These are phyloP conservation scores for Morella rubra DNA, from an alignment of 306 rosid species.

Conservation along the genomic window DNA sequence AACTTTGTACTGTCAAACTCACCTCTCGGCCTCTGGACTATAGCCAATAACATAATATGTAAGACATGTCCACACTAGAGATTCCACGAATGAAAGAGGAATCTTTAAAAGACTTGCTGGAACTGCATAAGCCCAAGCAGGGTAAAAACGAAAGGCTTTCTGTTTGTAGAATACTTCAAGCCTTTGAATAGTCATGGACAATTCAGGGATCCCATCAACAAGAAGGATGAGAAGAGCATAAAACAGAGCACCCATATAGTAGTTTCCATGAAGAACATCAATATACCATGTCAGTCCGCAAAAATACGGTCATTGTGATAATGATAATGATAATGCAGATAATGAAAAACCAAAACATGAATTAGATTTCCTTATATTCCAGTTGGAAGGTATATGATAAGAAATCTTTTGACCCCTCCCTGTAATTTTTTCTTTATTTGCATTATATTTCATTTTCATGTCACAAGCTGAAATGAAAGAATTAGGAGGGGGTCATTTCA, in stretches of 20 bases:
- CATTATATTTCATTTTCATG: too few species aligned
- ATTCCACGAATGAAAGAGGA: constrained; percentile 44
- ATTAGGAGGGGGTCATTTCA: too few species aligned
- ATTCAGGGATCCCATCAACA: constrained; percentile 45
- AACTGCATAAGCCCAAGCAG: constrained; percentile 57
- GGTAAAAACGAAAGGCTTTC: constrained; percentile 34
- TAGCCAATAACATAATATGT: constrained; percentile 59
- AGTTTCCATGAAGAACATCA: constrained; percentile 32
- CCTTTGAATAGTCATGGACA: constrained; percentile 42
- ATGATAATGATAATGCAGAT: constrained; percentile 31
- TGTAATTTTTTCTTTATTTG: too few species aligned
- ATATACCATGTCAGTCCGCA: constrained; percentile 40
- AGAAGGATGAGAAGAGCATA: constrained; percentile 35
- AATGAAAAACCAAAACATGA: not conserved
- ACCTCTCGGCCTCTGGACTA: constrained; percentile 41
- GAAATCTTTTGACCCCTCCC: too few species aligned
- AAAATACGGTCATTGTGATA: constrained; percentile 51
- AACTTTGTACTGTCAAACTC: not conserved
- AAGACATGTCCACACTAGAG: constrained; percentile 50
- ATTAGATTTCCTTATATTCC: not conserved
- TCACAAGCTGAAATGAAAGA: too few species aligned
- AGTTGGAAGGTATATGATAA: too few species aligned
- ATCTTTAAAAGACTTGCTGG: constrained; percentile 45
- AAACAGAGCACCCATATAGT: constrained; percentile 47
- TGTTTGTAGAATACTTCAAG: constrained; percentile 50